Percentiles rank a stretch among this genome's conserved stretches.
These are phyloP conservation scores for Cryptosporidium baileyi DNA, from an alignment of 169 alveolate genomes.

Conservation along the genomic window DNA sequence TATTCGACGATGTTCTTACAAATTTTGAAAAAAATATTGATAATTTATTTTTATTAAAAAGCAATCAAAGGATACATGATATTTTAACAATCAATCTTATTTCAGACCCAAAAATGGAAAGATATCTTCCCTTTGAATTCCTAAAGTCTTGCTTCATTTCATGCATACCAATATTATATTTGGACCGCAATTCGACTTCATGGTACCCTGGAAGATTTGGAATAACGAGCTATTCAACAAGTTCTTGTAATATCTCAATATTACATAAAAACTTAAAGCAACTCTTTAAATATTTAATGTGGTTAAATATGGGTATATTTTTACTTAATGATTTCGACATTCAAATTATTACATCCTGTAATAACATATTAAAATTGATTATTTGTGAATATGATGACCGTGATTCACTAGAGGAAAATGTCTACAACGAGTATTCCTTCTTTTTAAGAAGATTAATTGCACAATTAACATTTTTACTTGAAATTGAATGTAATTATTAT, in stretches of 20 bases:
- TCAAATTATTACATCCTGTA: neutral
- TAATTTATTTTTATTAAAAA: too few relatives aligned
- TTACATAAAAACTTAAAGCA: neutral
- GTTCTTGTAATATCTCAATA: neutral
- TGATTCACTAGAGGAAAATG: neutral
- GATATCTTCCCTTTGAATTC: slow-evolving; percentile 7
- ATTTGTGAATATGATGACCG: slow-evolving; percentile 34
- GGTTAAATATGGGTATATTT: slow-evolving; percentile 25
- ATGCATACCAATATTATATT: slow-evolving; percentile 8
- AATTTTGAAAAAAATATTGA: too few relatives aligned
- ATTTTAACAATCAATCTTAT: neutral
- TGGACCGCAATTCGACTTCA: slow-evolving; percentile 12
- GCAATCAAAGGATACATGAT: too few relatives aligned
- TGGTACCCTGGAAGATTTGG: slow-evolving; percentile 66
- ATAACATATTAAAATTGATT: slow-evolving; percentile 1
- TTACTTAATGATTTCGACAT: neutral
- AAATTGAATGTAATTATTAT: neutral
- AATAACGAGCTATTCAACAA: neutral
- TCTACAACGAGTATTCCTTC: neutral
- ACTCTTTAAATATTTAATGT: slow-evolving; percentile 16
- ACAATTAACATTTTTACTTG: slow-evolving; percentile 13
- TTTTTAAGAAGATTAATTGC: slow-evolving; percentile 7
- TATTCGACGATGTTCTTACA: too few relatives aligned
- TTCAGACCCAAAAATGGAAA: neutral
- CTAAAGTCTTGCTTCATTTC: slow-evolving; percentile 28